phyloP scores from a whole-genome alignment of 1,284 basidiomycete species.

The Trametes polyzona region DNA sequence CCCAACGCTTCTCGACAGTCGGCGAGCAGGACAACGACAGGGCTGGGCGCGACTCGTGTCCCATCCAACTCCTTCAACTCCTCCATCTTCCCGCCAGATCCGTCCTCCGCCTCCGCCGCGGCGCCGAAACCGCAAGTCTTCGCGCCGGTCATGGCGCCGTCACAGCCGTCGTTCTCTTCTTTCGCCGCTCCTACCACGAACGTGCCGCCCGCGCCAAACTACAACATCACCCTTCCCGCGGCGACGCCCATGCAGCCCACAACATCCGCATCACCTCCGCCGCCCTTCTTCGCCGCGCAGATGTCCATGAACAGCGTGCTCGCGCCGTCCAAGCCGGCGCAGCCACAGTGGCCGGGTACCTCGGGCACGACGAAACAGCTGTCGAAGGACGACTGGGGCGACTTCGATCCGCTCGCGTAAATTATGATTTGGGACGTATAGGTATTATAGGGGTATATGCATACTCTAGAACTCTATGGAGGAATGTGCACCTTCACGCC shows the following conservation, averaged over 20 bases:
- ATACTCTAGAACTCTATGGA: slow-evolving; percentile 23
- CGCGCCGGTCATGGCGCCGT: slow-evolving; percentile 16
- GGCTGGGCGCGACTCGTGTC: slow-evolving; percentile 44
- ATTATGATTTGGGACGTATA: slow-evolving; percentile 13
- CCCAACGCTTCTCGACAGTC: slow-evolving; percentile 23
- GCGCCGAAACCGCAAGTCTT: slow-evolving; percentile 14
- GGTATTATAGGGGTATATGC: slow-evolving; percentile 20
- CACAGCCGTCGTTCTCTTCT: slow-evolving; percentile 19
- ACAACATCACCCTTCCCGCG: slow-evolving; percentile 35
- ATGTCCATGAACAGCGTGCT: slow-evolving; percentile 56
- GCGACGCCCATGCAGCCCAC: slow-evolving; percentile 22
- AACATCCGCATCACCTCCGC: slow-evolving; percentile 38
- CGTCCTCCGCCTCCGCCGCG: slow-evolving; percentile 22
- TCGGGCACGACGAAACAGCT: slow-evolving; percentile 46
- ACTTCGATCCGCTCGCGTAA: slow-evolving; percentile 75
- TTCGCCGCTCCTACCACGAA: slow-evolving; percentile 21
- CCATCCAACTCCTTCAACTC: slow-evolving; percentile 42
- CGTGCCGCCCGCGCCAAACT: slow-evolving; percentile 29
- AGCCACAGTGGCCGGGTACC: slow-evolving; percentile 46
- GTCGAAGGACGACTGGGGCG: slow-evolving; percentile 72
- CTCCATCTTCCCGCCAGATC: slow-evolving; percentile 35
- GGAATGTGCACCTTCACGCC: slow-evolving; percentile 24
- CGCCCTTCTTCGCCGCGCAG: slow-evolving; percentile 39
- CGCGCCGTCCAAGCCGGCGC: slow-evolving; percentile 59
- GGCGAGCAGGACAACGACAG: slow-evolving; percentile 39